A percentile compares a stretch with the other conserved stretches of the same genome.
Evolutionary conservation across 805 yeast species (phyloP).

Genomic region (Saccharomycopsis synnaedendra): DNA sequence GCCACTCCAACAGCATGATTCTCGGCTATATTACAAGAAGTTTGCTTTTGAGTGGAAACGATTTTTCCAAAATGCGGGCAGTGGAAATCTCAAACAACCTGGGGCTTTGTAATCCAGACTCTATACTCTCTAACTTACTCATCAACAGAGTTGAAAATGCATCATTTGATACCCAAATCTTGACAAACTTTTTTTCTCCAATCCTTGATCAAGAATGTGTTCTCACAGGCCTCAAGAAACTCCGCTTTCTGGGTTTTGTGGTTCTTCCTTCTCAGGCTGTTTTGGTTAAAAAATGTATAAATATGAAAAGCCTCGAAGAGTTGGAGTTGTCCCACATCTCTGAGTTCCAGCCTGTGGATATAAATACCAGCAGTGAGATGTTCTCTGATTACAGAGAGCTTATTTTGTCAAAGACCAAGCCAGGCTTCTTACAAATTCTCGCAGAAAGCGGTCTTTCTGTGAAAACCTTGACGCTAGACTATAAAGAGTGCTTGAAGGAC

Average conservation of each 20-base stretch:
- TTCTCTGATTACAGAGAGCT: background rate
- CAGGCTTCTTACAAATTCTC: constrained; percentile 7
- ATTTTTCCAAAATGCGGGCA: background rate
- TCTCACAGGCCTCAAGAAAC: background rate
- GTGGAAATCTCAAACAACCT: constrained; percentile 5
- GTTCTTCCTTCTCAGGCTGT: constrained; percentile 6
- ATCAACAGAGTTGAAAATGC: background rate
- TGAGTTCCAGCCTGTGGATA: constrained; percentile 6
- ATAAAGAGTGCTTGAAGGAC: constrained; percentile 30
- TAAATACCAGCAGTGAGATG: background rate
- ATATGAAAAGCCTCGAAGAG: background rate
- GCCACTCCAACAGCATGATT: constrained; percentile 4
- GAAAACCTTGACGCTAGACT: constrained; percentile 22
- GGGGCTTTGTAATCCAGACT: constrained; percentile 5
- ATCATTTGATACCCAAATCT: constrained; percentile 1
- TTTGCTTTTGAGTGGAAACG: constrained; percentile 4
- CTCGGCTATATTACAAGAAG: constrained; percentile 5
- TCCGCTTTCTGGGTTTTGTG: constrained; percentile 4
- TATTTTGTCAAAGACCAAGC: constrained; percentile 1
- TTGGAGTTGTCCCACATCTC: constrained; percentile 4
- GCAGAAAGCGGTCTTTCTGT: background rate
- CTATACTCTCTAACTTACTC: constrained; percentile 4
- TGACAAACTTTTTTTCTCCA: constrained; percentile 8
- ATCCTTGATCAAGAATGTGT: background rate
- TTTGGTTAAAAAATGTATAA: background rate